These are phyloP conservation scores for Aureobasidium mangrovei DNA, from an alignment of 2,329 filamentous ascomycete genomes.

Conservation along the genomic window DNA sequence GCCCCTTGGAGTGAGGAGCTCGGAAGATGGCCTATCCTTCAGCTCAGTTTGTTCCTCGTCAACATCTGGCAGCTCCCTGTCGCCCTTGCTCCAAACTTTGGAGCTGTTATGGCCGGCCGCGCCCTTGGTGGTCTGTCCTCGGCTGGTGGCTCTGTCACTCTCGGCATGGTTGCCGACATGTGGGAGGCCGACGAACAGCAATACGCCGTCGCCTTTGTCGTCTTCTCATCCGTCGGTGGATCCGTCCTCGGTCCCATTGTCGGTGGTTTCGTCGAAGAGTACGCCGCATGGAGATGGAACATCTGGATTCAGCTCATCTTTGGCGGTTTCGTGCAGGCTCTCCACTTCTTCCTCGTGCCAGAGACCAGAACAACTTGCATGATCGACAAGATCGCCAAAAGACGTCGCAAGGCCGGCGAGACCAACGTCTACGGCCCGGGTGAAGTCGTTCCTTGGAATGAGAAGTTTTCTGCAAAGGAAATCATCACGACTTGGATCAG, in stretches of 20 bases:
- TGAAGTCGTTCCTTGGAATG: slow-evolving; percentile 48
- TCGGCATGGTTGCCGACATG: slow-evolving; percentile 60
- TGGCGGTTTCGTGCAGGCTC: slow-evolving; percentile 58
- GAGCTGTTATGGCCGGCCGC: slow-evolving; percentile 39
- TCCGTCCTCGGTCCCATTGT: slow-evolving; percentile 31
- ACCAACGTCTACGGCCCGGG: slow-evolving; percentile 64
- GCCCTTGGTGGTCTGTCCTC: slow-evolving; percentile 50
- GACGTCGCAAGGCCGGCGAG: slow-evolving; percentile 53
- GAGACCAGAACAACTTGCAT: slow-evolving; percentile 73
- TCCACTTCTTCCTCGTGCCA: slow-evolving; percentile 55
- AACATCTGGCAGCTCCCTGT: slow-evolving; percentile 47
- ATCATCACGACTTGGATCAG: slow-evolving; percentile 50
- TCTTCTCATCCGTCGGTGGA: slow-evolving; percentile 34
- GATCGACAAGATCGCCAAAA: slow-evolving; percentile 72
- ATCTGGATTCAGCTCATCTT: slow-evolving; percentile 89
- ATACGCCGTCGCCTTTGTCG: slow-evolving; percentile 53
- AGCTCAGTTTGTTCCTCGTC: slow-evolving; percentile 43
- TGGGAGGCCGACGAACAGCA: slow-evolving; percentile 53
- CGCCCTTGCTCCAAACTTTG: slow-evolving; percentile 38
- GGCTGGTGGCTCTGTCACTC: slow-evolving; percentile 56
- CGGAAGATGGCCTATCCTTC: slow-evolving; percentile 44
- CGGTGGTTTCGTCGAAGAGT: slow-evolving; percentile 28
- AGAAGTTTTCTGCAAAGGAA: slow-evolving; percentile 37
- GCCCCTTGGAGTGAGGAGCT: slow-evolving; percentile 47
- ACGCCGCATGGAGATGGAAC: slow-evolving; percentile 62